Evolutionary conservation across 768 basidiomycete genomes (phyloP).

Genomic region (Fomitopsis pulvina): DNA sequence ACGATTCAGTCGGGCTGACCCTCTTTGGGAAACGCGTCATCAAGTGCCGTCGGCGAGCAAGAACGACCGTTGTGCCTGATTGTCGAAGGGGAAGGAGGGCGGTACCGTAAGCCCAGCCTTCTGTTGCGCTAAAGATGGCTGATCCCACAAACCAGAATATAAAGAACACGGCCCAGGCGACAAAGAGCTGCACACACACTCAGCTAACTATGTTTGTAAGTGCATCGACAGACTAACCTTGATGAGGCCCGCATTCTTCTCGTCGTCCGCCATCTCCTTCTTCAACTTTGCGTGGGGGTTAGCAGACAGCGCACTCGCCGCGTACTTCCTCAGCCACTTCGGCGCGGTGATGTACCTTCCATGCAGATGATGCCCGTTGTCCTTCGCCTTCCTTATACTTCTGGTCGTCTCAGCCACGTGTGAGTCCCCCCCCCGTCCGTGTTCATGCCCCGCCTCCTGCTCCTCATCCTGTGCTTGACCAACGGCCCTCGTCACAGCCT

Average conservation of each 20-base stretch:
- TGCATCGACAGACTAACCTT: conserved; percentile 33
- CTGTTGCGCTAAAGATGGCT: conserved; percentile 60
- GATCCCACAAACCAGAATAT: conserved; percentile 80
- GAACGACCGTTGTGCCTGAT: background rate
- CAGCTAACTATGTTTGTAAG: background rate
- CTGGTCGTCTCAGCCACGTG: background rate
- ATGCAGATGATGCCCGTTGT: background rate
- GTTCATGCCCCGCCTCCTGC: background rate
- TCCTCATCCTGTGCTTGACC: conserved; percentile 2
- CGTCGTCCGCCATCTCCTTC: conserved; percentile 20
- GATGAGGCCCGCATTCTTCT: conserved; percentile 47
- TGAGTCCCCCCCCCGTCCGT: too few relatives aligned
- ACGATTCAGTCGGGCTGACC: too few relatives aligned
- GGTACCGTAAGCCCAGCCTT: conserved; percentile 57
- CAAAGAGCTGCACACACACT: conserved; percentile 23
- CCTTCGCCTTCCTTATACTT: background rate
- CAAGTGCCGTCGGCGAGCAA: background rate
- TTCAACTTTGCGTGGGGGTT: background rate
- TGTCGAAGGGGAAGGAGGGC: conserved; percentile 41
- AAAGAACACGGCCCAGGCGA: conserved; percentile 58
- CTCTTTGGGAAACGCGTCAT: too few relatives aligned
- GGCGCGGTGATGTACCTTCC: conserved; percentile 6
- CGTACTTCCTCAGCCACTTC: conserved; percentile 15
- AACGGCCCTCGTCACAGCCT: background rate
- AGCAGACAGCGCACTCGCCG: conserved; percentile 4